Evolutionary conservation across 331 rosid species (phyloP).

Genomic region (Quercus tomentella): DNA sequence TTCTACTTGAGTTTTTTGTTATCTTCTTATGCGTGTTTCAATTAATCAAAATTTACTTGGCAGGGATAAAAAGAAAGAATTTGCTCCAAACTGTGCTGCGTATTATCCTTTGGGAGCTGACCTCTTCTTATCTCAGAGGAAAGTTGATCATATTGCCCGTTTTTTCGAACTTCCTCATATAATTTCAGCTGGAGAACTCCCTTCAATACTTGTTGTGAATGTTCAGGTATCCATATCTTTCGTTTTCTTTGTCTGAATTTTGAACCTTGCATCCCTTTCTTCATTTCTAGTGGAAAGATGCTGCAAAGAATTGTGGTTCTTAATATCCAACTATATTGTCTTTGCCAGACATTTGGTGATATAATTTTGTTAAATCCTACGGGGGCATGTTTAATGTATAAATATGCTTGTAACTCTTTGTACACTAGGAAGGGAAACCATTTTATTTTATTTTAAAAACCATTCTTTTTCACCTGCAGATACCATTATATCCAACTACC

Average conservation of each 20-base stretch:
- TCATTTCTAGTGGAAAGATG: neutral
- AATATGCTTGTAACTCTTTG: neutral
- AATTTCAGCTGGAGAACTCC: slow-evolving; percentile 58
- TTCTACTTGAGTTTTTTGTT: neutral
- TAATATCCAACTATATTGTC: neutral
- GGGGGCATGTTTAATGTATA: neutral
- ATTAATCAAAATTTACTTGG: slow-evolving; percentile 11
- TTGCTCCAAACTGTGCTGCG: slow-evolving; percentile 72
- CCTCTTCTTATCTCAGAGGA: slow-evolving; percentile 66
- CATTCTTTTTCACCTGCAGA: slow-evolving; percentile 45
- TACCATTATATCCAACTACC: slow-evolving; percentile 77
- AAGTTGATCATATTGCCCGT: slow-evolving; percentile 90
- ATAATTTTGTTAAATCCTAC: neutral
- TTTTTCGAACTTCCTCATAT: slow-evolving; percentile 80
- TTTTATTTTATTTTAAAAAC: neutral
- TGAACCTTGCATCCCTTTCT: slow-evolving; percentile 2
- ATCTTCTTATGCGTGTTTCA: neutral
- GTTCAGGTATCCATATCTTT: slow-evolving; percentile 59
- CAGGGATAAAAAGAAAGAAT: slow-evolving; percentile 95
- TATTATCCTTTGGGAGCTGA: slow-evolving; percentile 84
- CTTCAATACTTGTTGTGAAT: slow-evolving; percentile 82
- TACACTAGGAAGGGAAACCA: neutral
- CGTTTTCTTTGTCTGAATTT: slow-evolving; percentile 4
- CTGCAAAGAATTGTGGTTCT: neutral
- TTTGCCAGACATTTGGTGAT: neutral